Base-by-base conservation (phyloP, 2,329 filamentous ascomycete genomes). In the Aspergillus fischeri region DNA sequence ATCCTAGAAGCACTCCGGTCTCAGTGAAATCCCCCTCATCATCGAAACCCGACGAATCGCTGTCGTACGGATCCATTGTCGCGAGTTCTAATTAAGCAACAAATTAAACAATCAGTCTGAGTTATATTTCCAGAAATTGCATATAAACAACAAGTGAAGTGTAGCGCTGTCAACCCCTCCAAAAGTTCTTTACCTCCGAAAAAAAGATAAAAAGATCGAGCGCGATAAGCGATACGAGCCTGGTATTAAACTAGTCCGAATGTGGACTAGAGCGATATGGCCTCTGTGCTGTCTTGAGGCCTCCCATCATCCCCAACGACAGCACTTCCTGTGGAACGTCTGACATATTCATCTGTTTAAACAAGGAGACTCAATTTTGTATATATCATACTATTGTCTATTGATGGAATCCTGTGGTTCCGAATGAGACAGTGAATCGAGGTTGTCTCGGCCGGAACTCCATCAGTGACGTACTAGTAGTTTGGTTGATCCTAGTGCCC, bases 1-100 rank as follows among this genome's bases (percentile, higher is more conserved):
- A 99, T 4, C 94, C 94, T 11, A 99, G 83, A 1, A 97, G 84
- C 2, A 97, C 92, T 63, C 89, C 91, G 6, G 94, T 97, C 57
- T 77, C 77, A 21, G 75, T 76, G 62, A 78, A 77, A 60, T 77
- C 76, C 60, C 68, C 83, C 14, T 86, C 82, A 56, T 86, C 87
- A 47, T 85, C 89, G 41, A 80, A 78, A 28, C 81, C 86, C 0
- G 90, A 93, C 1, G 88, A 91, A 67, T 97, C 92, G 71, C 90
- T 95, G 66, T 96, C 91, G 77, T 96, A 95, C 17, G 85, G 81
- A 56, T 87, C 81, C 89, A 92, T 92, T 59, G 67, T 51, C 56
- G 32, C n/a, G 25, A 3, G 11, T 3, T 17, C 52, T 41, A 4
- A 28, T 55, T 29, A 27, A 42, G 27, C 8, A 2, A 51, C 4